A percentile compares a stretch with the other conserved stretches of the same genome.
These are phyloP conservation scores for Akanthomyces muscarius DNA, from an alignment of 2,329 filamentous ascomycete genomes.

Conservation along the genomic window DNA sequence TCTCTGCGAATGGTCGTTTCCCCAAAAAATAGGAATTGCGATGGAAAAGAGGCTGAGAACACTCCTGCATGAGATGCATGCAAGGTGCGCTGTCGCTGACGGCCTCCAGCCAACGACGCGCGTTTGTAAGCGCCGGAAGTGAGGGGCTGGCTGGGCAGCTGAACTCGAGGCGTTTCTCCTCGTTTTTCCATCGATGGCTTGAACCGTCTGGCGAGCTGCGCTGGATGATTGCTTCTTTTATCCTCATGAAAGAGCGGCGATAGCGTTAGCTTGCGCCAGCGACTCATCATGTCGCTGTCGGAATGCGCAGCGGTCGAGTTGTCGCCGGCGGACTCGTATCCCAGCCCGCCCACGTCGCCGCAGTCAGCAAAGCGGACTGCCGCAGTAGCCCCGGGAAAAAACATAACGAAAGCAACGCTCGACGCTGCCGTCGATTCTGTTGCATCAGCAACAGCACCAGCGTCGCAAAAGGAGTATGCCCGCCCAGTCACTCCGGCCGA, in stretches of 20 bases:
- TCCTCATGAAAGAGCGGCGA: not conserved
- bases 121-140: constrained; percentile 10
- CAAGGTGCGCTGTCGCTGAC: not conserved
- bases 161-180: not conserved
- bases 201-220: not conserved
- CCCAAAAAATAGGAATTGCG: not conserved
- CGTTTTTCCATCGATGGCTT: not conserved
- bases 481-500: not conserved
- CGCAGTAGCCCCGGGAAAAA: not conserved
- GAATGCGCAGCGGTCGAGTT: not conserved
- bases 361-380: not conserved
- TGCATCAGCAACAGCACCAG: not conserved
- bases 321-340: not conserved
- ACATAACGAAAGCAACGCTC: not conserved
- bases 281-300: not conserved
- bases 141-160: constrained; percentile 8
- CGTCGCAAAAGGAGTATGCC: not conserved
- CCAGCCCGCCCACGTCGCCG: constrained; percentile 11
- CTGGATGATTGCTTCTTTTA: not conserved
- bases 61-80: not conserved
- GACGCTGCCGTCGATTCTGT: not conserved
- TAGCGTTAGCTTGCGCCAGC: not conserved
- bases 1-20: not conserved
- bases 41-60: not conserved
- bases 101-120: not conserved